Base-by-base conservation (phyloP, 257 asterid genomes). In the Penstemon barbatus region DNA sequence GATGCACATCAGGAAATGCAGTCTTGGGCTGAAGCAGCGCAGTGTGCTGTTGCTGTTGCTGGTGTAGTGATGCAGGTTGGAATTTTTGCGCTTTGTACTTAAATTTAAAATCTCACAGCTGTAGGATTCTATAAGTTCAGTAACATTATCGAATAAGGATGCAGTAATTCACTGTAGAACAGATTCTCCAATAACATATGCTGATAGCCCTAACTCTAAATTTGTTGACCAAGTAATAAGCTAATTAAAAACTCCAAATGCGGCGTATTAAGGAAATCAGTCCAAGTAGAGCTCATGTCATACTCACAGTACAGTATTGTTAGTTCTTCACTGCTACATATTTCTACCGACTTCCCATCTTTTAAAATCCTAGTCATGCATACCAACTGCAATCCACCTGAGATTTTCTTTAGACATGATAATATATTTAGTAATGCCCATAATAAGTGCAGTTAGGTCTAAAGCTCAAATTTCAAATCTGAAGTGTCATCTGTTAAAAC, bases 1-100 rank as follows among this genome's bases (percentile, higher is more conserved):
- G 99, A 94, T 74, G 99, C 99, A 5, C 99, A 94, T 88, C 99
- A 94, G 81, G 99, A 94, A 84, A 94, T 94, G 99, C 97, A 91
- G 75, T 94, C 99, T 65, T 94, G 99, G 99, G 99, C 97, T 81
- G 99, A 94, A 86, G 97, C 99, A 68, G 99, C 99, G 7, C 87
- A 94, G 77, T 94, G 99, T 78, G 99, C 97, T 72, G 97, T 91
- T 65, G 99, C 96, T 80, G 99, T 94, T 74, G 97, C 99, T 72
- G 99, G 99, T 54, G 99, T 94, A 48, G 97, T 94, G 75, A 94
- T 91, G 97, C 99, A 89, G 95, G 99, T 89, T 50, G 61, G 52
- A 52, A 41, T 43, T 40, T 63, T 45, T 70, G 54, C 59, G 33
- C 45, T 51, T 65, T 71, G 43, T 44, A 42, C 37, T 66, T 65